Base-by-base conservation (phyloP, 1,284 basidiomycete genomes). In the Apiotrichum laibachii region DNA sequence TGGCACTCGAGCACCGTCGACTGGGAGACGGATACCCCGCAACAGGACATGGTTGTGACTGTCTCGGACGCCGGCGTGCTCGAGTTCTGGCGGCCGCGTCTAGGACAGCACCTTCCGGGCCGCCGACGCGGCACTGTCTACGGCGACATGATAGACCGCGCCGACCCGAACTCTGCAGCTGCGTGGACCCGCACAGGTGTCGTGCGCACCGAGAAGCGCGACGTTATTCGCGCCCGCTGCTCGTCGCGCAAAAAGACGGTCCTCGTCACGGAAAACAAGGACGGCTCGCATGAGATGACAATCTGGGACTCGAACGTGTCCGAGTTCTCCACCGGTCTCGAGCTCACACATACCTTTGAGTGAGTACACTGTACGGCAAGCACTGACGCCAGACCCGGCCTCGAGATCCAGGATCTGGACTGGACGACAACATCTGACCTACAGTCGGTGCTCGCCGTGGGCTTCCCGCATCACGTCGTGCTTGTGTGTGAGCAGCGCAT, bases 301-400 rank as follows among this genome's bases (percentile, higher is more conserved):
- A 90, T 97, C 21, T 96, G 92, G 92, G 91, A 96, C 75, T 94
- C 91, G 0, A 88, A 88, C 60, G 89, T 89, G 72, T 92, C 89
- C n/a, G 90, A 94, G 73, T 97, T 96, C 74, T 86, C 90, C 6
- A 89, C 89, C 1, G 93, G 93, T 2, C 79, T 92, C 50, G 92
- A 95, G 75, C 88, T 86, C 69, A 80, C 81, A 35, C 80, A 82
- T 37, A 74, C 83, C 15, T 86, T 85, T 60, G 82, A 81, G 89
- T 89, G 66, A 56, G 79, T 69, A 18, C 10, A 1, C 2, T 16
- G 33, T 21, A 18, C 10, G 2, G n/a, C 6, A 35, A 12, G 16
- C 4, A 19, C 49, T 53, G 42, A 58, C 40, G 12, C 31, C 51
- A 53, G 50, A 33, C 44, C 68, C 65, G 71, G 67, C 10, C 87